Evolutionary conservation across 2,329 filamentous ascomycete species (phyloP).

Genomic region (Penicillium sclerotigenum): DNA sequence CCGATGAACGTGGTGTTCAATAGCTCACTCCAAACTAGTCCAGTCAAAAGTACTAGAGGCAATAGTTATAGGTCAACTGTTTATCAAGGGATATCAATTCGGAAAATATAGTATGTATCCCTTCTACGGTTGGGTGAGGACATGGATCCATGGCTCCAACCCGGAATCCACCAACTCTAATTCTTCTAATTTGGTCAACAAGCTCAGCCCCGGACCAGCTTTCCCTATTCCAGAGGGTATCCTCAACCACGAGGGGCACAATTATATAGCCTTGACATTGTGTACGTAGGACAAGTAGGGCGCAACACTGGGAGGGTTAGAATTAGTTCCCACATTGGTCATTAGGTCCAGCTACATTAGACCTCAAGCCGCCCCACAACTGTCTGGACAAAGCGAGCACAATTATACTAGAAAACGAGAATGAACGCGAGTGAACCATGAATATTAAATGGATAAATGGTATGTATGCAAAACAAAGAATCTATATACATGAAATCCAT

Average conservation of each 20-base stretch:
- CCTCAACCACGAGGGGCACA: slow-evolving; percentile 49
- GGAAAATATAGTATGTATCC: slow-evolving; percentile 45
- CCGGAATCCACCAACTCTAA: neutral
- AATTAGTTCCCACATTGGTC: slow-evolving; percentile 3
- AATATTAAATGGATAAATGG: neutral
- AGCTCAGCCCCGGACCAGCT: slow-evolving; percentile 50
- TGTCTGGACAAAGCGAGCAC: slow-evolving; percentile 5
- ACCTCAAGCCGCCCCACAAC: slow-evolving; percentile 5
- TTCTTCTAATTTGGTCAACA: slow-evolving; percentile 36
- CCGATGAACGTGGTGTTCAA: slow-evolving; percentile 50
- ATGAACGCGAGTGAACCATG: neutral
- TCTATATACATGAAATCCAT: neutral
- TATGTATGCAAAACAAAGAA: neutral
- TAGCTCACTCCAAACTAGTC: neutral
- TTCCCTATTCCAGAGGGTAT: slow-evolving; percentile 55
- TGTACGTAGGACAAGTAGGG: slow-evolving; percentile 47
- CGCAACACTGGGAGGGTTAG: slow-evolving; percentile 33
- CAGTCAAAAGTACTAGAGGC: neutral
- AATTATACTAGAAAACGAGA: slow-evolving; percentile 6
- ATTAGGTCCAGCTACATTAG: slow-evolving; percentile 11
- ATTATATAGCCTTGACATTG: slow-evolving; percentile 47
- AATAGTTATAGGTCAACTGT: slow-evolving; percentile 45
- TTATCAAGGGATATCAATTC: slow-evolving; percentile 53
- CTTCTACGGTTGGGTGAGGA: neutral
- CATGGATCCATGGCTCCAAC: neutral